Base-by-base conservation (phyloP, 495 filamentous ascomycete species). In the Neurospora sp. region DNA sequence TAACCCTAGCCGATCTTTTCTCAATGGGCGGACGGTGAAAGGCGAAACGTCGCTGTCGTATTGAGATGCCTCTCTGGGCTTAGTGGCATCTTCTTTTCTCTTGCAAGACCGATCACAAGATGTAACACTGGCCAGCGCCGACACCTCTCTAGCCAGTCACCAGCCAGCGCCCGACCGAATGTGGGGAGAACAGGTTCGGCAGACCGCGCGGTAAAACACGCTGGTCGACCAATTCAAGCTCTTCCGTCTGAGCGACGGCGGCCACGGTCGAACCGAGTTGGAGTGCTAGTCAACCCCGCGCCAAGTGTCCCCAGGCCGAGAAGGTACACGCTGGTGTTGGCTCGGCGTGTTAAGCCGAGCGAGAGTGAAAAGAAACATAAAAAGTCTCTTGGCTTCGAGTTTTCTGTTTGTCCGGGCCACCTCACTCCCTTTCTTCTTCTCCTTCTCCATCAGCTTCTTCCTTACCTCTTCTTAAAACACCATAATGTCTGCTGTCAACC, bases 401-500 rank as follows among this genome's bases (percentile, higher is more conserved):
- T 5, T 37, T 2, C 8, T 37, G 23, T 66, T 66, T 66, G 54
- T 66, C 27, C 54, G 27, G 54, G 54, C 27, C 49, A 66, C 54
- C 54, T 66, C 54, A 66, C 27, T 66, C 54, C 54, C 54, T 66
- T 66, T 37, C 7, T 66, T 35, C 14, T 54, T 54, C 11, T 27
- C 20, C 46, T 60, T 20, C 49, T 23, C 20, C 49, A 60, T 60
- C 49, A 23, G n/a, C 49, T 60, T 60, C 49, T 35, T 66, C 54
- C 27, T 72, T 40, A 41, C 70, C 35, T 46, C 71, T 40, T 18
- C 40, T 27, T 62, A 62, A 66, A 60, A 37, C 70, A 69, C 42
- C 71, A 78, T 42, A 73, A 79, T 79, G 76, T 80, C 79, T 77
- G 77, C 79, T 72, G 76, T 76, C 75, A 79, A 79, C 70, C 79